Conservation (phyloP, 2,329 filamentous ascomycete species). For the Aspergillus oerlinghausenensis region DNA sequence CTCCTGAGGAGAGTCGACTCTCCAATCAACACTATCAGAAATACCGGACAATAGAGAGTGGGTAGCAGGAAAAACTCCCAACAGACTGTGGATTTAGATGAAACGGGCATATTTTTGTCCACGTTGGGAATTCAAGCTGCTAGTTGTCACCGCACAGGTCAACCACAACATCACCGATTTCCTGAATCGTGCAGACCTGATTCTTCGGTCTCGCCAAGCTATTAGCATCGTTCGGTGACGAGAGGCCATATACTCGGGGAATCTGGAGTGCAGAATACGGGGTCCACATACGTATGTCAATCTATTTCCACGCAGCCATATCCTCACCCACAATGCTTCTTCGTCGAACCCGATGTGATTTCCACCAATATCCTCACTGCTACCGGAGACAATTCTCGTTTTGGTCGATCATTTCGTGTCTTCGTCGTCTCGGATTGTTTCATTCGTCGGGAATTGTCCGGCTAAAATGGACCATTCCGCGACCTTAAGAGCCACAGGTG, state of each 20-base stretch:
- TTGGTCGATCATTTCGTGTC: background rate
- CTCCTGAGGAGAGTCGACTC: background rate
- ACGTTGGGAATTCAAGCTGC: background rate
- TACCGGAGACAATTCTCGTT: background rate
- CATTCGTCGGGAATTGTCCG: background rate
- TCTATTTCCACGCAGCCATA: background rate
- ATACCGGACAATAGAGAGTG: background rate
- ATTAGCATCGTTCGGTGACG: background rate
- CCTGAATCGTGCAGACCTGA: background rate
- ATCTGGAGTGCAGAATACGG: background rate
- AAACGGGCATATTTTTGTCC: background rate
- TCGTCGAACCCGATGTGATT: background rate
- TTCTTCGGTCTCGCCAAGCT: background rate
- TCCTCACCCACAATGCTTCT: background rate
- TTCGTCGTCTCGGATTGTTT: background rate
- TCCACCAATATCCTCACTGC: conserved; percentile 1
- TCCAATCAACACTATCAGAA: background rate
- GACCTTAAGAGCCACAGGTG: background rate
- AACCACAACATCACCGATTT: background rate
- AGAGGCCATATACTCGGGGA: too few species aligned
- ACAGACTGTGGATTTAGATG: background rate
- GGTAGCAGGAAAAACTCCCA: background rate
- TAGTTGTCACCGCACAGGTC: background rate
- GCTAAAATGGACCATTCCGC: background rate
- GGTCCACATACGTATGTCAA: background rate